phyloP scores from a whole-genome alignment of 148 eudicot genomes.

The Nyssa sinensis region DNA sequence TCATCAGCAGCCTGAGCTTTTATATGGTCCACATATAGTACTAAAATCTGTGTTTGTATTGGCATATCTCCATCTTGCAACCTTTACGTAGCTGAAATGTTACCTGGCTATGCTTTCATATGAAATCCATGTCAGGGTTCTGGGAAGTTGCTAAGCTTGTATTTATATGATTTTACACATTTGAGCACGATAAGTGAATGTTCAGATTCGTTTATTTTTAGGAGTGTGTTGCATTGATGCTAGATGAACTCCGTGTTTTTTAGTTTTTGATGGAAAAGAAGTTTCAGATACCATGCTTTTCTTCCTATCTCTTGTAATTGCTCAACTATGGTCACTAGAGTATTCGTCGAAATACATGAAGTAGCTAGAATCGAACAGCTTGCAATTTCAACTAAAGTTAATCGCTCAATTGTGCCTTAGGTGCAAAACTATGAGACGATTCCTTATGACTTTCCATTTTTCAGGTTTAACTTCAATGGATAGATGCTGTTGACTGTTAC shows the following conservation, averaged over 20 bases:
- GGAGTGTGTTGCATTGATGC: neutral
- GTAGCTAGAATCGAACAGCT: neutral
- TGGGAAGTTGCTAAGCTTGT: neutral
- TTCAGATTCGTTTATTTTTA: neutral
- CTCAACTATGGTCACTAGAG: neutral
- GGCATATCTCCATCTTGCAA: neutral
- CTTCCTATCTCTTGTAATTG: neutral
- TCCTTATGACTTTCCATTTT: neutral
- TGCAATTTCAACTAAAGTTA: neutral
- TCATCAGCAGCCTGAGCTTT: neutral
- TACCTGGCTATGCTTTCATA: neutral
- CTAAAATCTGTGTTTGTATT: neutral
- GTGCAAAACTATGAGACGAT: neutral
- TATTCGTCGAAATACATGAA: neutral
- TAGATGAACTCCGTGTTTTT: neutral
- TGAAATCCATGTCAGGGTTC: neutral
- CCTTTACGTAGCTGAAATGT: no score
- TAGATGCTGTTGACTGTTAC: neutral
- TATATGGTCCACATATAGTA: neutral
- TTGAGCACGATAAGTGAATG: neutral
- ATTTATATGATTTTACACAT: neutral
- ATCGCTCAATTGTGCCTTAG: no score
- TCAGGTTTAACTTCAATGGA: neutral
- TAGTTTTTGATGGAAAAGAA: neutral
- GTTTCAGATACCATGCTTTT: neutral